A percentile compares a stretch with the other conserved stretches of the same genome.
Conservation (phyloP, 2,329 filamentous ascomycete species). For the Pestalotiopsis sp. region DNA sequence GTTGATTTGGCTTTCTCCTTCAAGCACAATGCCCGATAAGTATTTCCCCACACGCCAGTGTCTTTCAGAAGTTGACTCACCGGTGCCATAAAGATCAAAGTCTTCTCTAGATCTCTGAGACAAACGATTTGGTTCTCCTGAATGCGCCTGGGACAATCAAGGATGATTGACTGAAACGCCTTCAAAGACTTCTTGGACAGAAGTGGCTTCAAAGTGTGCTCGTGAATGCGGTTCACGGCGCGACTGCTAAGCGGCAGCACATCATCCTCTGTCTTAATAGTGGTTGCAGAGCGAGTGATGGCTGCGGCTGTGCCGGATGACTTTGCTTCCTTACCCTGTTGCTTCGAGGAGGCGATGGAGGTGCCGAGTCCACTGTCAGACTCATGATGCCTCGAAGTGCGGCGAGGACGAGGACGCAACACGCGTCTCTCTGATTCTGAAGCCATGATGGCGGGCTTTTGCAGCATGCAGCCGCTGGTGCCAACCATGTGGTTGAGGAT, state of each 20-base stretch:
- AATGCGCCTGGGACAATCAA: conserved; percentile 77
- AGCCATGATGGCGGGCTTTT: conserved; percentile 28
- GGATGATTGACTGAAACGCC: conserved; percentile 77
- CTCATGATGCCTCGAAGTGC: conserved; percentile 64
- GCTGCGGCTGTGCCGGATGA: conserved; percentile 48
- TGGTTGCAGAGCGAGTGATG: conserved; percentile 60
- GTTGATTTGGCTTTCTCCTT: conserved; percentile 78
- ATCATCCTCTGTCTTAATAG: conserved; percentile 45
- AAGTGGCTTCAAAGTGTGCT: conserved; percentile 77
- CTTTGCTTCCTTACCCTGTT: conserved; percentile 49
- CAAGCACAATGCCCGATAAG: conserved; percentile 69
- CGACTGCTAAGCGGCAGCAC: conserved; percentile 64
- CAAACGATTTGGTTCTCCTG: conserved; percentile 83
- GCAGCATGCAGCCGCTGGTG: conserved; percentile 48
- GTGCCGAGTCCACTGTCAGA: conserved; percentile 89
- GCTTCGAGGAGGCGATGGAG: conserved; percentile 66
- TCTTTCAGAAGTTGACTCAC: conserved; percentile 71
- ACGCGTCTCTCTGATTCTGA: conserved; percentile 46
- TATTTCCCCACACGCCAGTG: conserved; percentile 59
- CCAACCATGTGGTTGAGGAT: conserved; percentile 56
- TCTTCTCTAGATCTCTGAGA: conserved; percentile 92
- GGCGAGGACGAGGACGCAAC: conserved; percentile 54
- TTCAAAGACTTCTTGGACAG: conserved; percentile 71
- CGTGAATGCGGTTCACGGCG: conserved; percentile 76
- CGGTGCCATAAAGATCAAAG: conserved; percentile 83